Conservation (phyloP, 441 rosid species). For the Croton laevigatus region DNA sequence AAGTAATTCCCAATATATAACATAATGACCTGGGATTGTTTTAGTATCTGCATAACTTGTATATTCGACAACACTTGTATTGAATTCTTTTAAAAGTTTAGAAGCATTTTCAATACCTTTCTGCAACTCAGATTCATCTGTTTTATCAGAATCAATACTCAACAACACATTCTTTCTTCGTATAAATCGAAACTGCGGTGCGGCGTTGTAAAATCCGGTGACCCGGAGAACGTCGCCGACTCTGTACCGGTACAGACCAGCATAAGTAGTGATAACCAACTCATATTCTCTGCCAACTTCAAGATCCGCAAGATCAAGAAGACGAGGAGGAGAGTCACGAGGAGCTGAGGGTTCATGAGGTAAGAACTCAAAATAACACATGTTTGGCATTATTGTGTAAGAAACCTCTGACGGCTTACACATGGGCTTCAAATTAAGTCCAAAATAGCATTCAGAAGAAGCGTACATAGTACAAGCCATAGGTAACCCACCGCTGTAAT, state of each 20-base stretch:
- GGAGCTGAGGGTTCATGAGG: constrained; percentile 46
- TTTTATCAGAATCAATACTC: constrained; percentile 87
- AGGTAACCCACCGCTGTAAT: constrained; percentile 75
- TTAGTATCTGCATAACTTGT: constrained; percentile 82
- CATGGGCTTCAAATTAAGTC: constrained; percentile 84
- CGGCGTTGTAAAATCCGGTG: constrained; percentile 79
- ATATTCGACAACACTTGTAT: constrained; percentile 82
- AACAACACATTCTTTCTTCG: constrained; percentile 81
- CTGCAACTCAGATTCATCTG: constrained; percentile 89
- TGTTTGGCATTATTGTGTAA: constrained; percentile 90
- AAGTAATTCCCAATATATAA: constrained; percentile 80
- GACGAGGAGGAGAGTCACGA: constrained; percentile 32
- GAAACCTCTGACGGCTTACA: constrained; percentile 76
- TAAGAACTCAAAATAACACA: constrained; percentile 89
- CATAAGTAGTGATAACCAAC: constrained; percentile 81
- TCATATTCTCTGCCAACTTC: constrained; percentile 85
- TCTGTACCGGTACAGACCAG: constrained; percentile 78
- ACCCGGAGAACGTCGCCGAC: constrained; percentile 93
- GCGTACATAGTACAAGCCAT: constrained; percentile 96
- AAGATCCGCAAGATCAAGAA: constrained; percentile 67
- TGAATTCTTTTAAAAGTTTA: constrained; percentile 38
- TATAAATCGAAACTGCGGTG: constrained; percentile 82
- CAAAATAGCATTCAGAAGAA: constrained; percentile 92
- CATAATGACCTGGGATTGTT: constrained; percentile 89
- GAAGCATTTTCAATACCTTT: constrained; percentile 70